Evolutionary conservation across 495 filamentous ascomycete species (phyloP).

Genomic region (Tuber umbilicatum): DNA sequence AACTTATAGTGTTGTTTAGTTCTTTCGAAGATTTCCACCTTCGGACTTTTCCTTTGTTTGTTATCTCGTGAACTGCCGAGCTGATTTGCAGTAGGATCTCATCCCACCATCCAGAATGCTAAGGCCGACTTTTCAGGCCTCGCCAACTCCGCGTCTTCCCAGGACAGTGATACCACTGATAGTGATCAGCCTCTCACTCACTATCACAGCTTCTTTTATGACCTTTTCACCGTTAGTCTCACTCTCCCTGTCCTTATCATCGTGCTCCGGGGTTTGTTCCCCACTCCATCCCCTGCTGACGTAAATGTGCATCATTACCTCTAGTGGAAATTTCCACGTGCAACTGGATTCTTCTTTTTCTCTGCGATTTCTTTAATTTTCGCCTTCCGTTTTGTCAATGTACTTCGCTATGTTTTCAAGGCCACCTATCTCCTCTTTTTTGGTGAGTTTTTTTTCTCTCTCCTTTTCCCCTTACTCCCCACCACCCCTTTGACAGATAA

Average conservation of each 20-base stretch:
- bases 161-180: slow-evolving; percentile 51
- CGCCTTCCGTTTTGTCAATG: slow-evolving; percentile 78
- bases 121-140: slow-evolving; percentile 36
- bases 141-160: slow-evolving; percentile 19
- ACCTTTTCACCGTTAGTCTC: slow-evolving; percentile 62
- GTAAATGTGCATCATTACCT: slow-evolving; percentile 17
- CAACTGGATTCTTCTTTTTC: slow-evolving; percentile 77
- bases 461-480: slow-evolving; percentile 3
- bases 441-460: slow-evolving; percentile 46
- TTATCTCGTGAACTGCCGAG: not conserved
- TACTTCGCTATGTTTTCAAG: slow-evolving; percentile 85
- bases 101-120: slow-evolving; percentile 31
- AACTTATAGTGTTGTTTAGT: not conserved
- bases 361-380: slow-evolving; percentile 73
- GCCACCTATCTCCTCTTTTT: slow-evolving; percentile 63
- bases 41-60: not conserved
- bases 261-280: slow-evolving; percentile 14
- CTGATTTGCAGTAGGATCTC: slow-evolving; percentile 27
- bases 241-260: slow-evolving; percentile 42
- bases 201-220: slow-evolving; percentile 94
- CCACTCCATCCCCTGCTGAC: slow-evolving; percentile 37
- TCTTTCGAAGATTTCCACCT: not conserved
- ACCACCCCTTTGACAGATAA: slow-evolving; percentile 13
- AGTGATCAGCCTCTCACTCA: slow-evolving; percentile 86
- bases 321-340: slow-evolving; percentile 66